A percentile compares a stretch with the other conserved stretches of the same genome.
Evolutionary conservation across 2,329 filamentous ascomycete genomes (phyloP).

Genomic region (Fusarium napiforme): DNA sequence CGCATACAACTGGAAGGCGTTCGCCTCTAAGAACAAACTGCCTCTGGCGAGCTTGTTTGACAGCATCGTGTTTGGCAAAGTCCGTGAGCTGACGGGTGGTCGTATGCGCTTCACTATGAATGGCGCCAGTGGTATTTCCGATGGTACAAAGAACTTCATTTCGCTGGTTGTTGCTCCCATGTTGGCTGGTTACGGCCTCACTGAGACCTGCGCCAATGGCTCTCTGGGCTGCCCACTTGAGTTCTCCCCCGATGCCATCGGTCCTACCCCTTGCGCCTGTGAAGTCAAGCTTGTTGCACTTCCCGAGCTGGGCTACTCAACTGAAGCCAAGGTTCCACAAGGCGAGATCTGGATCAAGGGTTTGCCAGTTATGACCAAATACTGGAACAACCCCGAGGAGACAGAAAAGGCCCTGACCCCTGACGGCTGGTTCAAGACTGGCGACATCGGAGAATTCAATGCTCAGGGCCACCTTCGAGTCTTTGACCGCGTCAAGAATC

Average conservation of each 20-base stretch:
- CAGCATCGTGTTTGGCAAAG: conserved; percentile 87
- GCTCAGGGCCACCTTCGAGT: conserved; percentile 81
- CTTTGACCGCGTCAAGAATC: conserved; percentile 97
- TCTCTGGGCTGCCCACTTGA: conserved; percentile 85
- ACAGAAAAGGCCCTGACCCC: conserved; percentile 79
- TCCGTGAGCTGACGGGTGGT: conserved; percentile 90
- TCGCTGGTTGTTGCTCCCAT: conserved; percentile 94
- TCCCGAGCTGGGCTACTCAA: conserved; percentile 85
- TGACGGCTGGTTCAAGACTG: conserved; percentile 97
- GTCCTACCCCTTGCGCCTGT: conserved; percentile 78
- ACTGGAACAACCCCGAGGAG: conserved; percentile 88
- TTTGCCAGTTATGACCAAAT: conserved; percentile 76
- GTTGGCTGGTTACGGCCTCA: conserved; percentile 93
- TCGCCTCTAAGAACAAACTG: conserved; percentile 67
- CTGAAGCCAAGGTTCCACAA: conserved; percentile 80
- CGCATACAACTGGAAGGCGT: conserved; percentile 68
- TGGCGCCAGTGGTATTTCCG: conserved; percentile 89
- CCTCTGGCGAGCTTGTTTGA: conserved; percentile 80
- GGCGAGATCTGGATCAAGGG: conserved; percentile 94
- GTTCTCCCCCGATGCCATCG: conserved; percentile 81
- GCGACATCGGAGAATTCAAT: conserved; percentile 93
- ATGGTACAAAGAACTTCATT: conserved; percentile 89
- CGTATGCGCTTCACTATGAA: conserved; percentile 91
- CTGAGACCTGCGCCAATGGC: conserved; percentile 89
- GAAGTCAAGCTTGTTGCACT: conserved; percentile 95